Evolutionary conservation across 805 yeast species (phyloP).

Genomic region (Torulaspora maleeae): DNA sequence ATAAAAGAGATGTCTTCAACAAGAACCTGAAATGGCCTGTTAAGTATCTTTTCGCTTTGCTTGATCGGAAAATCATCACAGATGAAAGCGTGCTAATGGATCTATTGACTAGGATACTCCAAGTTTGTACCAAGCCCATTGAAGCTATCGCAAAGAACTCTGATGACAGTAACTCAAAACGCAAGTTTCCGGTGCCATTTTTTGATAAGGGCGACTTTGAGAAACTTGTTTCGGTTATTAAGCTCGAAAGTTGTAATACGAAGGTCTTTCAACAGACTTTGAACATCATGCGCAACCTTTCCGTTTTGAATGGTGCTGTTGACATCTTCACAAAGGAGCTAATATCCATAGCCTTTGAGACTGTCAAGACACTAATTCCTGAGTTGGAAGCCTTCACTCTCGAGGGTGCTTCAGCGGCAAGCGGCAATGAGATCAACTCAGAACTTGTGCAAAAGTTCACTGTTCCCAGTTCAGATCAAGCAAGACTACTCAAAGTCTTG

Average conservation of each 20-base stretch:
- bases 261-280: conserved; percentile 80
- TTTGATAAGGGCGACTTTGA: conserved; percentile 61
- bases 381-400: conserved; percentile 51
- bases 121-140: conserved; percentile 71
- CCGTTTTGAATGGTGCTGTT: conserved; percentile 56
- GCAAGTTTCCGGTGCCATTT: conserved; percentile 48
- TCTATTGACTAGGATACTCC: conserved; percentile 65
- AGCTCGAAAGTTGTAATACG: conserved; percentile 79
- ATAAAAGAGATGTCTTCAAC: conserved; percentile 33
- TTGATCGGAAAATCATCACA: conserved; percentile 59
- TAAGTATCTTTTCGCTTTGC: conserved; percentile 56
- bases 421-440: conserved; percentile 46
- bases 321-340: conserved; percentile 63
- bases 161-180: conserved; percentile 28
- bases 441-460: conserved; percentile 64
- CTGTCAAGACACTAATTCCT: conserved; percentile 50
- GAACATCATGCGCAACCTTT: conserved; percentile 72
- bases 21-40: conserved; percentile 59
- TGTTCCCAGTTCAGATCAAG: conserved; percentile 77
- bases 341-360: conserved; percentile 54
- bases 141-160: conserved; percentile 47
- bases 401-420: conserved; percentile 40
- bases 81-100: conserved; percentile 77
- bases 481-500: conserved; percentile 75
- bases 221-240: conserved; percentile 59